Conservation (phyloP, 2,329 filamentous ascomycete genomes). For the Penicillium sp. region DNA sequence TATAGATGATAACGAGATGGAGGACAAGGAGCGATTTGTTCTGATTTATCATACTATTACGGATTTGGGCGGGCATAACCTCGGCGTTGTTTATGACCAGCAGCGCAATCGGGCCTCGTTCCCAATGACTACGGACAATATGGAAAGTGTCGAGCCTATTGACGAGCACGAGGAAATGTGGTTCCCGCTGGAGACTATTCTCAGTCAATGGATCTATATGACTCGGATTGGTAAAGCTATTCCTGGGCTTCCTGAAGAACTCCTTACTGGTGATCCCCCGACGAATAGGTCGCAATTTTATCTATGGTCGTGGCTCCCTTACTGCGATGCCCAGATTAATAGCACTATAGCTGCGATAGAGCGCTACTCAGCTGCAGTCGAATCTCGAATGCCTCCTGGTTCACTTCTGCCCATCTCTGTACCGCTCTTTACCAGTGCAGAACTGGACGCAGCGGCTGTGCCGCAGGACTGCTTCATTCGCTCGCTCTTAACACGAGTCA, state of each 20-base stretch:
- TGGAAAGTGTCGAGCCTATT: conserved; percentile 11
- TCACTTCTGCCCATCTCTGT: conserved; percentile 3
- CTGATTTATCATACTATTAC: conserved; percentile 10
- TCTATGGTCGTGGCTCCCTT: conserved; percentile 14
- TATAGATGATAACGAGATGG: conserved; percentile 6
- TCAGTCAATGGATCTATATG: conserved; percentile 20
- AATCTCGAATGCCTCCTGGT: neutral
- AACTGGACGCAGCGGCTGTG: neutral
- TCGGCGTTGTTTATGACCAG: conserved; percentile 4
- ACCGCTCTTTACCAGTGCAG: conserved; percentile 2
- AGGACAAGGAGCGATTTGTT: conserved; percentile 13
- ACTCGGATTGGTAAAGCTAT: conserved; percentile 11
- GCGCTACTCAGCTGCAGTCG: conserved; percentile 5
- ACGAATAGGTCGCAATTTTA: neutral
- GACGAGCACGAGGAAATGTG: conserved; percentile 17
- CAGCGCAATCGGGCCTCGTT: neutral
- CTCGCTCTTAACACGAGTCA: neutral
- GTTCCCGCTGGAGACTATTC: conserved; percentile 20
- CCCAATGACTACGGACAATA: conserved; percentile 2
- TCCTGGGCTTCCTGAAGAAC: neutral
- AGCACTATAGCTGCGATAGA: conserved; percentile 14
- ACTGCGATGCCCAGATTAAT: conserved; percentile 11
- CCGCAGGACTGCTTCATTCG: conserved; percentile 1
- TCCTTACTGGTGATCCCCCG: neutral
- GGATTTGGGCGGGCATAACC: conserved; percentile 10